phyloP scores from a whole-genome alignment of 1,284 basidiomycete genomes.

The Lentinus polychrous region DNA sequence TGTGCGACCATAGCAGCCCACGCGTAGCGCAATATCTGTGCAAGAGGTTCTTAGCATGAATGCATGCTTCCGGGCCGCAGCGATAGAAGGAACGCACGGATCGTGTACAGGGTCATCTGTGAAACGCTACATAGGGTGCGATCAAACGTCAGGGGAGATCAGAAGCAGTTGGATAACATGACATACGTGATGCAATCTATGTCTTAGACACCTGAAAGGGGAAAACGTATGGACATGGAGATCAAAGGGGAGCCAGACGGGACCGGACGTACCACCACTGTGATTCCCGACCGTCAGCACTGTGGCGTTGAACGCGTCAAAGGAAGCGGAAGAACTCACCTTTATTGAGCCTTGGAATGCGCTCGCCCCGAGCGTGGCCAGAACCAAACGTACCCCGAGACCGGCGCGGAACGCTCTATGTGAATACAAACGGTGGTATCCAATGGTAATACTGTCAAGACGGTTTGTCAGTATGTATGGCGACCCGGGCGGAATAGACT shows the following conservation, averaged over 20 bases:
- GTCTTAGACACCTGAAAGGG: slow-evolving; percentile 56
- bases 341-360: slow-evolving; percentile 65
- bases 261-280: slow-evolving; percentile 42
- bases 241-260: too few relatives aligned
- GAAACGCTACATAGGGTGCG: slow-evolving; percentile 41
- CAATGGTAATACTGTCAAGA: slow-evolving; percentile 55
- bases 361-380: slow-evolving; percentile 63
- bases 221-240: background rate
- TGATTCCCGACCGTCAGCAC: background rate
- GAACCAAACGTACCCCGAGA: slow-evolving; percentile 43
- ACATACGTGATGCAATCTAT: slow-evolving; percentile 69
- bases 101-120: slow-evolving; percentile 73
- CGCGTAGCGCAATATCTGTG: slow-evolving; percentile 64
- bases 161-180: background rate
- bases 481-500: slow-evolving; percentile 1
- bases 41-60: background rate
- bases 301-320: background rate
- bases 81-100: slow-evolving; percentile 39
- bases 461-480: background rate
- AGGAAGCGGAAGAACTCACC: slow-evolving; percentile 18
- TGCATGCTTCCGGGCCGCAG: background rate
- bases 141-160: background rate
- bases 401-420: slow-evolving; percentile 64
- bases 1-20: slow-evolving; percentile 69
- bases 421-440: slow-evolving; percentile 74